A percentile compares a stretch with the other conserved stretches of the same genome.
phyloP scores from a whole-genome alignment of 1,284 basidiomycete species.

The Testicularia cyperi region DNA sequence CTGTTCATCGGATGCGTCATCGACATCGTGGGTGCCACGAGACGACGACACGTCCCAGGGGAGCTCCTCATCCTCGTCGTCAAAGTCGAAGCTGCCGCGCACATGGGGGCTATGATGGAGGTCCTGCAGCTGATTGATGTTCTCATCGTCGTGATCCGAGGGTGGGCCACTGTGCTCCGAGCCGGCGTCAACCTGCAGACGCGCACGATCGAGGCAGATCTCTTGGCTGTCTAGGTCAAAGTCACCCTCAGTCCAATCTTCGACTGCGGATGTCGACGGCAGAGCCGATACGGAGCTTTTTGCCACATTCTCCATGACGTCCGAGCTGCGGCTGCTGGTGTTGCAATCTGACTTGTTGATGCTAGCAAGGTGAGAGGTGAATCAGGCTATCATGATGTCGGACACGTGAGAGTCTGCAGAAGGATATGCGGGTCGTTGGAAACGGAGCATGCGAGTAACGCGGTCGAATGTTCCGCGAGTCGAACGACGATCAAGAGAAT shows the following conservation, averaged over 20 bases:
- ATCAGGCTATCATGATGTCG: too few relatives aligned
- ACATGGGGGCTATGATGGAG: not conserved
- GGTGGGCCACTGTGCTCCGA: not conserved
- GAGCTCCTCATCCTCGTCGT: slow-evolving; percentile 2
- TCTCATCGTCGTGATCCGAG: slow-evolving; percentile 1
- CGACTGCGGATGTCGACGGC: too few relatives aligned
- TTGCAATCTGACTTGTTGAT: too few relatives aligned
- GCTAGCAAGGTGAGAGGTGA: too few relatives aligned
- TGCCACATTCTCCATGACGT: too few relatives aligned
- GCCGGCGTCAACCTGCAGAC: not conserved
- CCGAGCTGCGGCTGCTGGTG: too few relatives aligned
- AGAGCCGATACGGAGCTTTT: not conserved
- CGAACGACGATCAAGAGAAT: too few relatives aligned
- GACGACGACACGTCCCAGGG: slow-evolving; percentile 14
- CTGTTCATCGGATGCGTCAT: slow-evolving; percentile 25
- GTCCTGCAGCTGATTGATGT: not conserved
- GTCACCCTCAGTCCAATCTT: slow-evolving; percentile 37
- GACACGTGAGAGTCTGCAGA: too few relatives aligned
- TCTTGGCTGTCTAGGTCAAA: slow-evolving; percentile 25
- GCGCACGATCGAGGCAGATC: not conserved
- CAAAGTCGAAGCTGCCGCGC: not conserved
- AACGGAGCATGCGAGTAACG: too few relatives aligned
- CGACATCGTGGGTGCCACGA: slow-evolving; percentile 3
- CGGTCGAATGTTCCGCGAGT: too few relatives aligned
- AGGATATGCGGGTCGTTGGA: too few relatives aligned